A percentile compares a stretch with the other conserved stretches of the same genome.
Evolutionary conservation across 169 alveolate genomes (phyloP).

Genomic region (Cryptosporidium parvum): DNA sequence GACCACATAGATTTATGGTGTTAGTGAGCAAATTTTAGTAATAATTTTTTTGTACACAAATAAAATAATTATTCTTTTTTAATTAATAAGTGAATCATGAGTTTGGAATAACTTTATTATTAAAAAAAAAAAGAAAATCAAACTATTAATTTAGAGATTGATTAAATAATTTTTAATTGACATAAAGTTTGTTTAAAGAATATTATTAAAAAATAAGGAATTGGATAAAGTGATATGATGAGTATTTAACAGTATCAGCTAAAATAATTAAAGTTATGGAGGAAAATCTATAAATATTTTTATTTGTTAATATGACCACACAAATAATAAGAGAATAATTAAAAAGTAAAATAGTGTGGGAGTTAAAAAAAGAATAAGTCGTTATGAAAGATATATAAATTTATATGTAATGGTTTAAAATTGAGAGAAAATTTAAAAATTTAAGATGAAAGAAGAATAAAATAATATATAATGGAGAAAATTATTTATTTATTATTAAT

Average conservation of each 20-base stretch:
- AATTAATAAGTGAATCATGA: no score
- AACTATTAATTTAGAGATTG: no score
- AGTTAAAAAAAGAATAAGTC: not conserved
- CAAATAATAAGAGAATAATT: not conserved
- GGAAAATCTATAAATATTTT: not conserved
- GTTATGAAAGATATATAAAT: not conserved
- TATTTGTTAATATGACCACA: not conserved
- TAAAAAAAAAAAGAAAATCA: no score
- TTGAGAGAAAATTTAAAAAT: not conserved
- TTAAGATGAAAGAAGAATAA: not conserved
- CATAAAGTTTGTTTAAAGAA: not conserved
- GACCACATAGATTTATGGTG: slow-evolving; percentile 1
- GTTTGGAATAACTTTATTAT: not conserved
- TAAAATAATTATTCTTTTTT: no score
- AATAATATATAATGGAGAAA: slow-evolving; percentile 1
- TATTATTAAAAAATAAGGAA: not conserved
- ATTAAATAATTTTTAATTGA: no score
- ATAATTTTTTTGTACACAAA: no score
- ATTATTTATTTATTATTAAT: not conserved
- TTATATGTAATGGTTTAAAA: not conserved
- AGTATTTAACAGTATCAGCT: no score
- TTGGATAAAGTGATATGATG: no score
- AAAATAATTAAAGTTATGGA: not conserved
- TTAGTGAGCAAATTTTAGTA: not conserved
- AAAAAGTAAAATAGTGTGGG: slow-evolving; percentile 17